A percentile compares a stretch with the other conserved stretches of the same genome.
Conservation (phyloP, 345 rosid genomes). For the Theobroma cacao region DNA sequence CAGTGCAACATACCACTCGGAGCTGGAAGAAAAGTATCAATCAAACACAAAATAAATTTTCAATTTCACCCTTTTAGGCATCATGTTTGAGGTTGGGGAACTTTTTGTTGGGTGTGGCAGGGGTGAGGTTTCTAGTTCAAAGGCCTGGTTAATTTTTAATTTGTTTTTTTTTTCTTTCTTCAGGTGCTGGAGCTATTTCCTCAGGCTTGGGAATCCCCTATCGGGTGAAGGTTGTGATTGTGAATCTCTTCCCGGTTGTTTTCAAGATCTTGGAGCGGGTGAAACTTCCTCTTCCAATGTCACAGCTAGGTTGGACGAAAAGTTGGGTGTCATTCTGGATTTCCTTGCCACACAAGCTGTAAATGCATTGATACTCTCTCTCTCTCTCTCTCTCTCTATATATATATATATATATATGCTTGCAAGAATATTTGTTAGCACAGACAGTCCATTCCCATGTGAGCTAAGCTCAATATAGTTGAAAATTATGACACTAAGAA, state of each 20-base stretch:
- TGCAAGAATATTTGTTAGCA: conserved; percentile 2
- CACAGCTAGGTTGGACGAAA: neutral
- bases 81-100: neutral
- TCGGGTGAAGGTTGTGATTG: conserved; percentile 1
- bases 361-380: conserved; percentile 16
- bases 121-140: neutral
- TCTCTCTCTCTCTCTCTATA: no score
- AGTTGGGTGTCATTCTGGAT: conserved; percentile 3
- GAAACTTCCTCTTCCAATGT: neutral
- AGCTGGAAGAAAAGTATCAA: neutral
- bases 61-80: neutral
- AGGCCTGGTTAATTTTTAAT: neutral
- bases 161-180: conserved; percentile 8
- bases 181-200: conserved; percentile 20
- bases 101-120: no score
- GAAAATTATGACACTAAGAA: neutral
- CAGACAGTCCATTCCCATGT: conserved; percentile 3
- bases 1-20: neutral
- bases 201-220: neutral
- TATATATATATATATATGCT: neutral
- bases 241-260: neutral
- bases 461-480: conserved; percentile 8
- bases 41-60: neutral
- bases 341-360: conserved; percentile 1
- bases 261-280: conserved; percentile 5